Conservation (phyloP, 768 basidiomycete species). For the Pisolithus sp. region DNA sequence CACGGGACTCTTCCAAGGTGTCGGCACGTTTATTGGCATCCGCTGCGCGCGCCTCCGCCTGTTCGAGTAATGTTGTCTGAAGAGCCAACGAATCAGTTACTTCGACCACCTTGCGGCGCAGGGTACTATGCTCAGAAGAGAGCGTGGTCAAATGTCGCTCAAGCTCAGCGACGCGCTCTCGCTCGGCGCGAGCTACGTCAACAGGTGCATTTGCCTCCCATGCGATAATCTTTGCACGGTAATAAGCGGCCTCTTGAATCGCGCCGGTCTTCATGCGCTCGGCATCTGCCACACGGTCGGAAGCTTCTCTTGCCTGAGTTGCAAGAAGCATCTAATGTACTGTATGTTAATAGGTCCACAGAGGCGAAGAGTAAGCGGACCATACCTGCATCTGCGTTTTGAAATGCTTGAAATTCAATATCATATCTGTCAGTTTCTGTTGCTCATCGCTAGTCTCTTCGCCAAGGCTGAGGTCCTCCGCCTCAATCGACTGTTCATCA, state of each 20-base stretch:
- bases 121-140: slow-evolving; percentile 53
- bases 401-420: slow-evolving; percentile 82
- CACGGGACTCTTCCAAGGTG: slow-evolving; percentile 61
- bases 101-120: slow-evolving; percentile 68
- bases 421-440: slow-evolving; percentile 57
- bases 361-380: slow-evolving; percentile 2
- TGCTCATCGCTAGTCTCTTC: slow-evolving; percentile 35
- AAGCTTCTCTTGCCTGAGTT: slow-evolving; percentile 70
- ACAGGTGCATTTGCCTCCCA: slow-evolving; percentile 62
- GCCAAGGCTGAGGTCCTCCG: slow-evolving; percentile 28
- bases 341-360: slow-evolving; percentile 5
- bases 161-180: slow-evolving; percentile 67
- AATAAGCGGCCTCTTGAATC: slow-evolving; percentile 90
- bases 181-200: slow-evolving; percentile 68
- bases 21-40: slow-evolving; percentile 77
- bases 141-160: slow-evolving; percentile 63
- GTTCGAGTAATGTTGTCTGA: slow-evolving; percentile 70
- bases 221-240: slow-evolving; percentile 89
- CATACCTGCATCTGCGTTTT: slow-evolving; percentile 80
- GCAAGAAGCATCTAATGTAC: slow-evolving; percentile 54
- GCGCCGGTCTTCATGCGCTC: slow-evolving; percentile 74
- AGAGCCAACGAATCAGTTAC: slow-evolving; percentile 66
- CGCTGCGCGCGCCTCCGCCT: slow-evolving; percentile 70
- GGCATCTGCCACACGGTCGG: slow-evolving; percentile 72
- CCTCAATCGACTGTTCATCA: slow-evolving; percentile 44